Percentiles rank a stretch among this genome's conserved stretches.
Conservation (phyloP, 768 basidiomycete genomes). For the Leccinum sublutescens region DNA sequence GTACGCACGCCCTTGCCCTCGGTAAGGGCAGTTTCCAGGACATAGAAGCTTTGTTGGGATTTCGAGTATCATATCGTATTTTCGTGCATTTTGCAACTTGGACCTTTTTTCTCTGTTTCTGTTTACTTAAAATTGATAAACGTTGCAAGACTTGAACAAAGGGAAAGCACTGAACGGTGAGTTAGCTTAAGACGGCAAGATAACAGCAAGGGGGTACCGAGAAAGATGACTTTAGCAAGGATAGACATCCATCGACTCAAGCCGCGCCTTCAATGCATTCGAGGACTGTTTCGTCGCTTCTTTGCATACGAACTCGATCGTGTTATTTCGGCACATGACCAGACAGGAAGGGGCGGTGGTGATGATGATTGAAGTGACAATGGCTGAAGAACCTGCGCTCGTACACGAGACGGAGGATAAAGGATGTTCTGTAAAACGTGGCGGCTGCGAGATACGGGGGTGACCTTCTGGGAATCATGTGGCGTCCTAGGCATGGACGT, state of each 20-base stretch:
- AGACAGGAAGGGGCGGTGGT: not conserved
- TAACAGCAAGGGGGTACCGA: not conserved
- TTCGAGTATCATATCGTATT: slow-evolving; percentile 6
- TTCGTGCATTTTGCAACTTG: not conserved
- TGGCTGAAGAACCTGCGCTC: not conserved
- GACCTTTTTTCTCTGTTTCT: not conserved
- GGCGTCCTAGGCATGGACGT: not conserved
- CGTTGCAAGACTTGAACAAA: not conserved
- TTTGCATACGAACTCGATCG: slow-evolving; percentile 7
- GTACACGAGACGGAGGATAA: slow-evolving; percentile 1
- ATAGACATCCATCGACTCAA: slow-evolving; percentile 15
- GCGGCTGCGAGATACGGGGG: not conserved
- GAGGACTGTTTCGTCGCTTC: slow-evolving; percentile 11
- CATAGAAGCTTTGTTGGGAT: not conserved
- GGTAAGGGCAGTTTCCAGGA: not conserved
- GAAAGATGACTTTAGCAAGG: slow-evolving; percentile 3
- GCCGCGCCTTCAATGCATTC: slow-evolving; percentile 10
- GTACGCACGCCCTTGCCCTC: no score
- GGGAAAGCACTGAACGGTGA: not conserved
- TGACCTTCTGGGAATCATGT: not conserved
- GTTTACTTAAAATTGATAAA: not conserved
- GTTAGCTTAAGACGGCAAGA: not conserved
- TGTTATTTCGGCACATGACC: slow-evolving; percentile 24
- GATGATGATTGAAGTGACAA: not conserved
- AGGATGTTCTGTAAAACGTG: slow-evolving; percentile 3